phyloP scores from a whole-genome alignment of 352 stramenopile species.

The Phytopythium ostracodes region DNA sequence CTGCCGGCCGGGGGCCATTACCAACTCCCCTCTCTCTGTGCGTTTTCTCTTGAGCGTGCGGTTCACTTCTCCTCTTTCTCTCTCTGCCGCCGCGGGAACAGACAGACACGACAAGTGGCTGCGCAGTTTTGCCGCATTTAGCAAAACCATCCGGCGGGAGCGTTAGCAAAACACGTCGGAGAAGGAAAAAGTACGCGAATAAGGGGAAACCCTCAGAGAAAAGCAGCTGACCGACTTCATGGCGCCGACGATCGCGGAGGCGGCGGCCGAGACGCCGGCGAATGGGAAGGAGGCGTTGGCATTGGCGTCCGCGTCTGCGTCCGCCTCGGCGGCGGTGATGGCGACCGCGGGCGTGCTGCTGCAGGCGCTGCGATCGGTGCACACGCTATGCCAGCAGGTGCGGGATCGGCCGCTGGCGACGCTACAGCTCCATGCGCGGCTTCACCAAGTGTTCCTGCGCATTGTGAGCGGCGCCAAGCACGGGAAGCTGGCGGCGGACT shows the following conservation, averaged over 20 bases:
- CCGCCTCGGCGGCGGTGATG: conserved; percentile 12
- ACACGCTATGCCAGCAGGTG: conserved; percentile 35
- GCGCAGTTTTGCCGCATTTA: neutral
- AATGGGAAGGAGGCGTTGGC: neutral
- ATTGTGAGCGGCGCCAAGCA: conserved; percentile 30
- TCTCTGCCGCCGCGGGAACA: conserved; percentile 1
- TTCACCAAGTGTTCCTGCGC: conserved; percentile 47
- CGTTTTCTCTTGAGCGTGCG: too few species aligned
- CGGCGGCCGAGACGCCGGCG: conserved; percentile 12
- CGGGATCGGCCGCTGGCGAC: conserved; percentile 37
- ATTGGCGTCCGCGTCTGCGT: neutral
- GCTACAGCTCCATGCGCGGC: conserved; percentile 40
- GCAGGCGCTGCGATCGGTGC: conserved; percentile 28
- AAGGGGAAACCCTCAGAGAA: neutral
- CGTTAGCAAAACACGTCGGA: neutral
- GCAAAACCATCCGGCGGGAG: conserved; percentile 1
- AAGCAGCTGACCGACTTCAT: neutral
- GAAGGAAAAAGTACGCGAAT: neutral
- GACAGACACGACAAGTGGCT: neutral
- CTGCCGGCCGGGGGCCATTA: neutral
- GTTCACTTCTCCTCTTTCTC: neutral
- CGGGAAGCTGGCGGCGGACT: conserved; percentile 13
- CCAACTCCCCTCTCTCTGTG: neutral
- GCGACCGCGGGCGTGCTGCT: conserved; percentile 34
- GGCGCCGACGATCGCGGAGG: conserved; percentile 5